phyloP scores from a whole-genome alignment of 2,329 filamentous ascomycete genomes.

The Macrophomina phaseolina region DNA sequence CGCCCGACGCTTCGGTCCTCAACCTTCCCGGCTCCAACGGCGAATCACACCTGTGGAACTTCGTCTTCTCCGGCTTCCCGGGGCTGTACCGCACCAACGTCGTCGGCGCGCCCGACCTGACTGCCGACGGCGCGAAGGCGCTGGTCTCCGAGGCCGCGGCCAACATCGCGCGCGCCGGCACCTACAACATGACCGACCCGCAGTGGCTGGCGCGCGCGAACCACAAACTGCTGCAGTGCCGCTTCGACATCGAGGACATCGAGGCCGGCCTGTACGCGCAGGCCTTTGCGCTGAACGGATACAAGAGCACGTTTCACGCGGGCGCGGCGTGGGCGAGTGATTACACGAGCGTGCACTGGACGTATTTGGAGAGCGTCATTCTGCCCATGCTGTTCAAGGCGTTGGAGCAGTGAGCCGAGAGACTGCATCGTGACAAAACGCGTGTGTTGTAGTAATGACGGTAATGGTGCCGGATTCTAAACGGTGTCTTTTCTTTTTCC shows the following conservation, averaged over 20 bases:
- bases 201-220: conserved; percentile 30
- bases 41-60: background rate
- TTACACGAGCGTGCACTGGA: conserved; percentile 14
- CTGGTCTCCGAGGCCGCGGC: background rate
- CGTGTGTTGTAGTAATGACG: too few species aligned
- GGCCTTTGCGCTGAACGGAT: conserved; percentile 36
- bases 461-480: too few species aligned
- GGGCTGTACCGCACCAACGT: conserved; percentile 33
- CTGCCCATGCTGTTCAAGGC: background rate
- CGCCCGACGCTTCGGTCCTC: conserved; percentile 40
- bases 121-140: background rate
- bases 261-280: conserved; percentile 36
- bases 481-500: too few species aligned
- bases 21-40: conserved; percentile 28
- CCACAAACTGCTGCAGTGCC: conserved; percentile 37
- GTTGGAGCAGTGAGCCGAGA: background rate
- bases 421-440: too few species aligned
- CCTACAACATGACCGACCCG: conserved; percentile 8
- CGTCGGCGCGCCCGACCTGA: conserved; percentile 23
- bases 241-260: conserved; percentile 33
- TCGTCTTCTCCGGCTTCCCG: conserved; percentile 28
- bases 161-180: background rate
- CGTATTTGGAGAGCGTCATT: background rate
- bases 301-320: conserved; percentile 36
- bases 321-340: conserved; percentile 36